Base-by-base conservation (phyloP, 2,329 filamentous ascomycete genomes). In the Ophiocordyceps polyrhachis-furcata region DNA sequence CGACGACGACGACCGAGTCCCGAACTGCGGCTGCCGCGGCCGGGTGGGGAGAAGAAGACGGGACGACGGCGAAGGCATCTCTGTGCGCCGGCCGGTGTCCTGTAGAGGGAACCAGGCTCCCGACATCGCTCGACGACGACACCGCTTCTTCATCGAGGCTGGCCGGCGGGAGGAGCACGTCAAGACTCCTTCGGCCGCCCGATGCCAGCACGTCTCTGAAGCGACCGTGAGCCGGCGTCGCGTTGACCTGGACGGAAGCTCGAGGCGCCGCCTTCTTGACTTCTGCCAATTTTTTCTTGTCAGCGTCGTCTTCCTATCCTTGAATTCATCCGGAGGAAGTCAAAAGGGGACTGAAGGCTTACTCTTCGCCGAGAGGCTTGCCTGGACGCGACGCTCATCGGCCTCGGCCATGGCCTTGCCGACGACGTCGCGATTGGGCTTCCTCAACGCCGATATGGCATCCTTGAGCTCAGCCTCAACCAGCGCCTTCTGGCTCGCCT, bases 371-470 rank as follows among this genome's bases (percentile, higher is more conserved):
- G 65, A 65, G 43, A 69, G 56, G 41, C 65, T 64, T 4, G 65
- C 64, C 15, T 65, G 65, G 5, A 67, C 63, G 45, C 78, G 73
- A 52, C 71, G 72, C 56, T 86, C 80, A 5, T 75, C 71, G 23
- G 75, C 79, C 50, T 84, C 81, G 4, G 73, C 75, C 46, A 83
- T 68, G 35, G 76, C 71, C 52, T 77, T 79, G 29, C 77, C 76
- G 13, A 79, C 81, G 38, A 82, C 67, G 20, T 75, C 71, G 41
- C 84, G 74, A 53, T 89, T 87, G 1, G 84, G 84, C 59, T 79
- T 85, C 57, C 82, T 79, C 40, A 89, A 59, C 11, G 78, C 73
- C 6, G 73, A 74, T 43, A 91, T 88, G 9, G 84, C 84, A 47
- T 84, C 74, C 51, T 76, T 74, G 31, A 89, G 61, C 54, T 87